phyloP scores from a whole-genome alignment of 2,329 filamentous ascomycete species.

The Botrytis aclada region DNA sequence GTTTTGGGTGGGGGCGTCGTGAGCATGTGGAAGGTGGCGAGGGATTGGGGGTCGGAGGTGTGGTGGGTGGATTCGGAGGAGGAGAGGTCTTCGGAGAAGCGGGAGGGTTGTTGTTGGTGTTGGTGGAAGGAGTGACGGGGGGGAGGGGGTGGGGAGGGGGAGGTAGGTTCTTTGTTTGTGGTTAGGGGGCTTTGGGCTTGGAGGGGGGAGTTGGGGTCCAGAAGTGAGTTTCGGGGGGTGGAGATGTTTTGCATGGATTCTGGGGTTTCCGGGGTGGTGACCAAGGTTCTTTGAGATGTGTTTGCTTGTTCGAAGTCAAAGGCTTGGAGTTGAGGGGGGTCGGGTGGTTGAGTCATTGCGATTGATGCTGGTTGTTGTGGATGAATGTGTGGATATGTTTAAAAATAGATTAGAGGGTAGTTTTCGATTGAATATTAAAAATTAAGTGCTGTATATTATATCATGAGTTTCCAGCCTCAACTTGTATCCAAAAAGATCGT shows the following conservation, averaged over 20 bases:
- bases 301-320: not conserved
- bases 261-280: not conserved
- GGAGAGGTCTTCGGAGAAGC: not conserved
- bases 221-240: no score
- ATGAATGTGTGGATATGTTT: not conserved
- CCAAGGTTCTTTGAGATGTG: not conserved
- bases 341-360: not conserved
- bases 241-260: not conserved
- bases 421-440: not conserved
- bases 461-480: not conserved
- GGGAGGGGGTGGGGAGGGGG: not conserved
- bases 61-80: not conserved
- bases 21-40: not conserved
- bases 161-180: not conserved
- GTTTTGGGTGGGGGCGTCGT: not conserved
- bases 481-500: not conserved
- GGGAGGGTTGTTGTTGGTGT: not conserved
- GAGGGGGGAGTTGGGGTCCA: no score
- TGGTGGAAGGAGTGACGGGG: no score
- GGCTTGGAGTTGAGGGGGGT: no score
- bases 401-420: not conserved
- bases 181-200: not conserved
- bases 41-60: not conserved
- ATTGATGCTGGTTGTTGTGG: not conserved
- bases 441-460: not conserved